These are phyloP conservation scores for Leptosphaerulina australis DNA, from an alignment of 2,329 filamentous ascomycete species.

Conservation along the genomic window DNA sequence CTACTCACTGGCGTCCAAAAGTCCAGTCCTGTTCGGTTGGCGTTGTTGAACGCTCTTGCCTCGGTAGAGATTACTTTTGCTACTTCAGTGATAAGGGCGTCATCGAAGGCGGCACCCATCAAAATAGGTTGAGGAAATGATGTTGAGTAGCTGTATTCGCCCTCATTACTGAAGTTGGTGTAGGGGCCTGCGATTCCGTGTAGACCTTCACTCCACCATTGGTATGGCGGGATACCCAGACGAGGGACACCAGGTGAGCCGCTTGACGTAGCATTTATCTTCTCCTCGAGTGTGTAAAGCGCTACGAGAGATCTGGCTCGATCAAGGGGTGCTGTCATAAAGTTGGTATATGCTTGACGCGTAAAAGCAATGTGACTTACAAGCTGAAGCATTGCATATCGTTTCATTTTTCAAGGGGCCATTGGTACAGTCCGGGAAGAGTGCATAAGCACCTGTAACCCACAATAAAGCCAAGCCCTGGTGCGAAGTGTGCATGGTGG, in stretches of 20 bases:
- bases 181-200: constrained; percentile 67
- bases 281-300: constrained; percentile 44
- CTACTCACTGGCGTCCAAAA: constrained; percentile 7
- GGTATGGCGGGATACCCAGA: constrained; percentile 64
- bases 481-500: constrained; percentile 20
- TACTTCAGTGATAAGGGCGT: constrained; percentile 64
- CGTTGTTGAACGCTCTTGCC: constrained; percentile 69
- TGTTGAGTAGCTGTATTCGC: constrained; percentile 66
- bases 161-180: constrained; percentile 60
- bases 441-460: constrained; percentile 25
- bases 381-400: constrained; percentile 57
- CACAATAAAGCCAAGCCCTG: constrained; percentile 14
- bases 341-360: background rate
- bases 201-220: constrained; percentile 62
- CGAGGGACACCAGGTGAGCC: constrained; percentile 52
- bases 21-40: constrained; percentile 41
- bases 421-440: constrained; percentile 59
- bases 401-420: constrained; percentile 58
- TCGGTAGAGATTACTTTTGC: constrained; percentile 65
- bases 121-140: constrained; percentile 70
- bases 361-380: constrained; percentile 15
- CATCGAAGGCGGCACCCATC: constrained; percentile 68
- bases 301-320: constrained; percentile 34
- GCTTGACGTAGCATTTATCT: constrained; percentile 61
- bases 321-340: constrained; percentile 29